Conservation (phyloP, 2,329 filamentous ascomycete genomes). For the Blastomyces gilchristii region DNA sequence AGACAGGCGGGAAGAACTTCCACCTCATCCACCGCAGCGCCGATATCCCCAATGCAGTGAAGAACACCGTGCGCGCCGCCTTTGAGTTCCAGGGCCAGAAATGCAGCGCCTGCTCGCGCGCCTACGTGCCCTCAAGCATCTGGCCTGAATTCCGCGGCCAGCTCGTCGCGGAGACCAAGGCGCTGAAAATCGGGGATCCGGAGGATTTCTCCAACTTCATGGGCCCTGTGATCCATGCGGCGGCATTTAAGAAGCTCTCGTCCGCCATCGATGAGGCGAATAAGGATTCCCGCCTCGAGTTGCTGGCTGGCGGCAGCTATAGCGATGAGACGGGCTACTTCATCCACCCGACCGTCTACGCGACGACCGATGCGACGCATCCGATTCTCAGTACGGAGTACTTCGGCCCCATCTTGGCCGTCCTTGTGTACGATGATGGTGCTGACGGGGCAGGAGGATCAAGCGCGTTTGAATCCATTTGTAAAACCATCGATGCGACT, state of each 20-base stretch:
- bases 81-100: constrained; percentile 92
- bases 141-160: constrained; percentile 62
- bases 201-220: constrained; percentile 68
- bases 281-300: constrained; percentile 45
- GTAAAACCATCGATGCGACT: constrained; percentile 39
- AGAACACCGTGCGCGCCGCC: constrained; percentile 74
- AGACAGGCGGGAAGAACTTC: constrained; percentile 92
- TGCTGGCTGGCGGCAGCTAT: constrained; percentile 66
- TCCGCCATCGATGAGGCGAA: constrained; percentile 72
- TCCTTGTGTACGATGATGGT: constrained; percentile 71
- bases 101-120: constrained; percentile 72
- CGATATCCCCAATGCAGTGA: constrained; percentile 65
- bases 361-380: constrained; percentile 62
- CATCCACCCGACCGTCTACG: constrained; percentile 74
- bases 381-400: constrained; percentile 66
- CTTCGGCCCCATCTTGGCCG: constrained; percentile 66
- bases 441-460: constrained; percentile 56
- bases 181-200: constrained; percentile 61
- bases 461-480: constrained; percentile 48
- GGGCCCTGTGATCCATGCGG: constrained; percentile 75
- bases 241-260: constrained; percentile 69
- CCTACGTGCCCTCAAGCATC: constrained; percentile 65
- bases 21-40: constrained; percentile 70
- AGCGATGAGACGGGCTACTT: constrained; percentile 72
- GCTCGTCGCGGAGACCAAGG: constrained; percentile 57